Evolutionary conservation across 2,329 filamentous ascomycete species (phyloP), one percentile per base, ranked within the genome.

Genomic region (Aspergillus aculeatus): DNA sequence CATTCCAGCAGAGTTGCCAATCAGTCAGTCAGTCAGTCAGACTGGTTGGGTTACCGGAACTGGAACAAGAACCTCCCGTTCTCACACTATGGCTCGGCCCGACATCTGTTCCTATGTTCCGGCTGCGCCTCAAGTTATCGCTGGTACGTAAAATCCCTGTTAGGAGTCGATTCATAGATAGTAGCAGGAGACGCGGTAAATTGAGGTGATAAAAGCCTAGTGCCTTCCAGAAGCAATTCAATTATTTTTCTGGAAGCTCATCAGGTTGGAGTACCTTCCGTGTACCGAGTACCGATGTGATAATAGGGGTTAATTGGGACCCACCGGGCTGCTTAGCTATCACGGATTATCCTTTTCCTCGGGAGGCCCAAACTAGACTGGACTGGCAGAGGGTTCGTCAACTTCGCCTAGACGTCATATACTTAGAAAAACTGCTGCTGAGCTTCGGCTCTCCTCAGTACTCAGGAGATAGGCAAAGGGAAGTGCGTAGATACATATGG

Each of bases 21-120:
- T 10, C 31, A 10, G 31, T 32, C 31, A 41, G 14, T 16, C 35
- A 41, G 5, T 14, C 14, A 38, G 14, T 19, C 6, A 44, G 38
- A 44, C 38, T 44, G 38, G 16, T 3, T 29, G 26, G 26, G 26
- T 29, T 29, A 29, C 38, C 19, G 16, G 38, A 19, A 44, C 38
- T 19, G 16, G 38, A 19, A 44, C 32, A 12, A 16, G 32, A 35
- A 35, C 32, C 32, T 35, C 11, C 32, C 32, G 32, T 35, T 12
- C 52, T 31, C 49, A 56, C 59, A 59, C 61, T 54, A 63, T 63
- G 61, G 61, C 58, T 59, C 61, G 61, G 61, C 49, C 61, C 61
- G 61, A 54, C 59, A 59, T 61, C 59, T 61, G 56, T 38, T 49
- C 24, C 47, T 47, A 38, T 41, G 14, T 35, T 12, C 32, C 32